Evolutionary conservation across 2,329 filamentous ascomycete genomes (phyloP).

Genomic region (Colletotrichum gigasporum): DNA sequence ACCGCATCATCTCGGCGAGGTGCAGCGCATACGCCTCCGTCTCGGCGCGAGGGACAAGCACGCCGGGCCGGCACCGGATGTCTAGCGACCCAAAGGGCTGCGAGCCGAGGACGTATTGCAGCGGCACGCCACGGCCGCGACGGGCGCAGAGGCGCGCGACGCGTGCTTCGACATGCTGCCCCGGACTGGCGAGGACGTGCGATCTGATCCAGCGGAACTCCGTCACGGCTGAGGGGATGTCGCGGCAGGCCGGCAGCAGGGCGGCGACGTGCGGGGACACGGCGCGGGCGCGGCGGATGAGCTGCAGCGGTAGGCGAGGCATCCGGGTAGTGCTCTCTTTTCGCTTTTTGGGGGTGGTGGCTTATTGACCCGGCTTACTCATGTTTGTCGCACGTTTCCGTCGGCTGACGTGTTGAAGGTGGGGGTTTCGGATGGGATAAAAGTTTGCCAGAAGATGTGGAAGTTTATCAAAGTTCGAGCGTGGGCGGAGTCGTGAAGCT

Average conservation of each 20-base stretch:
- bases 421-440: background rate
- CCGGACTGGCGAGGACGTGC: slow-evolving; percentile 51
- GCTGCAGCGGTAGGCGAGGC: slow-evolving; percentile 70
- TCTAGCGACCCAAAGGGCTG: slow-evolving; percentile 90
- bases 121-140: slow-evolving; percentile 72
- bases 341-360: no score
- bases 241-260: slow-evolving; percentile 72
- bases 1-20: slow-evolving; percentile 56
- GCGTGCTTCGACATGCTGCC: background rate
- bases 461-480: no score
- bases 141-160: slow-evolving; percentile 53
- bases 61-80: slow-evolving; percentile 78
- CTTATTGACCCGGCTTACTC: background rate
- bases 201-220: slow-evolving; percentile 80
- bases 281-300: slow-evolving; percentile 63
- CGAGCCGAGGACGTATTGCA: slow-evolving; percentile 90
- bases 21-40: slow-evolving; percentile 75
- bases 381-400: background rate
- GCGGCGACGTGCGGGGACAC: slow-evolving; percentile 65
- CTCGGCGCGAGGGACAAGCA: slow-evolving; percentile 86
- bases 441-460: background rate
- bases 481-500: no score
- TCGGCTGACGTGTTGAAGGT: background rate
- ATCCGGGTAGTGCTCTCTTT: slow-evolving; percentile 46
- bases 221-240: slow-evolving; percentile 69